A percentile compares a stretch with the other conserved stretches of the same genome.
Evolutionary conservation across 2,329 filamentous ascomycete genomes (phyloP).

Genomic region (Monosporascus ibericus): DNA sequence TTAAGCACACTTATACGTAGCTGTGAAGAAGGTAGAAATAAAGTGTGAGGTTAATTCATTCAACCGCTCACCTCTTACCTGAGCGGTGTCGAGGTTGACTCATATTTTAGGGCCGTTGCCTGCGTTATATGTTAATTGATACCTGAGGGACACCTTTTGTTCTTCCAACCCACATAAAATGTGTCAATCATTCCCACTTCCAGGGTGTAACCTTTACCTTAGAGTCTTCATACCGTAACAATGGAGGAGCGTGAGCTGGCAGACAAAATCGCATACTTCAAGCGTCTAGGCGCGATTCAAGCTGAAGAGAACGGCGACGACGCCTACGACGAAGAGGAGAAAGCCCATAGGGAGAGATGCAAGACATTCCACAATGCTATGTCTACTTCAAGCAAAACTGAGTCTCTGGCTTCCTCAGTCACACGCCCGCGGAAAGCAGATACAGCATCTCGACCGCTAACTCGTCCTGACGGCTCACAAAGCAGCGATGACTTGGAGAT

Average conservation of each 20-base stretch:
- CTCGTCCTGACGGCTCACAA: slow-evolving; percentile 4
- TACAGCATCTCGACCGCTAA: slow-evolving; percentile 11
- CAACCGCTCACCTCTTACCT: too few species aligned
- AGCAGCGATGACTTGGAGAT: slow-evolving; percentile 14
- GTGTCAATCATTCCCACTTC: neutral
- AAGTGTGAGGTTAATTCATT: too few species aligned
- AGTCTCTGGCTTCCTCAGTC: slow-evolving; percentile 1
- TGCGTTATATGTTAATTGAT: neutral
- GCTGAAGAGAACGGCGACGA: slow-evolving; percentile 24
- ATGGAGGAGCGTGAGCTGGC: slow-evolving; percentile 26
- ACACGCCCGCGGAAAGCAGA: neutral
- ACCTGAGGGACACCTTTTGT: neutral
- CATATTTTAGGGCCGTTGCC: too few species aligned
- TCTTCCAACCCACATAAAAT: neutral
- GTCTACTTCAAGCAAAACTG: slow-evolving; percentile 15
- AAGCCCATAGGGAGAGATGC: slow-evolving; percentile 25
- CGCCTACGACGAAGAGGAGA: slow-evolving; percentile 26
- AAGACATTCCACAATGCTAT: slow-evolving; percentile 13
- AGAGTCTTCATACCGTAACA: neutral
- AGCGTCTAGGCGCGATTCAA: slow-evolving; percentile 29
- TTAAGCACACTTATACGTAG: too few species aligned
- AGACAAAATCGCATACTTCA: slow-evolving; percentile 42
- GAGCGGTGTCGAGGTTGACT: too few species aligned
- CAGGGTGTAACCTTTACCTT: neutral
- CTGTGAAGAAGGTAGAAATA: too few species aligned